phyloP scores from a whole-genome alignment of 495 filamentous ascomycete species.

The Viridothelium virens region DNA sequence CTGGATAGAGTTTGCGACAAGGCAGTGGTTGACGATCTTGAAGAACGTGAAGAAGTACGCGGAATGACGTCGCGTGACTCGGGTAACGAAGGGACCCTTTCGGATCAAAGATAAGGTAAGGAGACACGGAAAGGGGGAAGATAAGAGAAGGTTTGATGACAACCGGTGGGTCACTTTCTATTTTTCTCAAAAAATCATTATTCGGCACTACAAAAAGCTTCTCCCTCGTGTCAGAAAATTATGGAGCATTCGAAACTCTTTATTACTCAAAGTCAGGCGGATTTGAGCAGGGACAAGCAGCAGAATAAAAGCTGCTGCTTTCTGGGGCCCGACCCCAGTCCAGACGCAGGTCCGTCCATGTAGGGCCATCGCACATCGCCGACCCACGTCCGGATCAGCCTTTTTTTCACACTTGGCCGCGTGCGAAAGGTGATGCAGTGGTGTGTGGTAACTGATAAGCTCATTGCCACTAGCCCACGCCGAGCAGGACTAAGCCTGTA shows the following conservation, averaged over 20 bases:
- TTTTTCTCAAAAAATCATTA: neutral
- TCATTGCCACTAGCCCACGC: neutral
- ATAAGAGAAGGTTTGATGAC: neutral
- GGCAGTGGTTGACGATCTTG: neutral
- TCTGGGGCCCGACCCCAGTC: neutral
- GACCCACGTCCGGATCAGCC: neutral
- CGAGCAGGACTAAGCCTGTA: neutral
- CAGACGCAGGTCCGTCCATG: neutral
- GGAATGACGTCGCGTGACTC: conserved; percentile 3
- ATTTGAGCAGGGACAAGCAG: neutral
- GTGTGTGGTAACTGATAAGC: neutral
- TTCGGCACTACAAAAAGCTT: neutral
- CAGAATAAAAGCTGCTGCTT: neutral
- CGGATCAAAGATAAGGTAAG: neutral
- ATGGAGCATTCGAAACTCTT: neutral
- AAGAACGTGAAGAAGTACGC: neutral
- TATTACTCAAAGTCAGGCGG: neutral
- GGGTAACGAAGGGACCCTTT: neutral
- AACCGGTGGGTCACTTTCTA: neutral
- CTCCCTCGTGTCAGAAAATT: neutral
- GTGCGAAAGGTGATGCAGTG: neutral
- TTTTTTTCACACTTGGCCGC: neutral
- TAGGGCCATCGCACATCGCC: conserved; percentile 5
- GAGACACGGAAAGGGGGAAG: neutral
- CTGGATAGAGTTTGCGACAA: neutral